Percentiles rank a stretch among this genome's conserved stretches.
Evolutionary conservation across 1,284 basidiomycete species (phyloP).

Genomic region (Apiotrichum veenhuisii): DNA sequence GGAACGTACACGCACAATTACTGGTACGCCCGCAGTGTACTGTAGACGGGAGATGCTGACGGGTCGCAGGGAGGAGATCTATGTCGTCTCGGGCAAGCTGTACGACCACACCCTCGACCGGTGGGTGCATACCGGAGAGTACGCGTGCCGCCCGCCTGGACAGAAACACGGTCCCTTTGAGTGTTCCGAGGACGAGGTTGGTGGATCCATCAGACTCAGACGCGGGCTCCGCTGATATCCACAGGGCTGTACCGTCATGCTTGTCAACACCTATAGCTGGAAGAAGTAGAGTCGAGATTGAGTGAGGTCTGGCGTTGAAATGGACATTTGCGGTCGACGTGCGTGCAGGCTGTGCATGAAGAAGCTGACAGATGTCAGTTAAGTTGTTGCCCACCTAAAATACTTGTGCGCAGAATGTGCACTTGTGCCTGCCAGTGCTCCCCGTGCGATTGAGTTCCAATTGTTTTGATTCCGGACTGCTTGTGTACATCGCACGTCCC

Average conservation of each 20-base stretch:
- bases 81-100: slow-evolving; percentile 32
- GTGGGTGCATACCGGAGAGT: slow-evolving; percentile 18
- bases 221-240: neutral
- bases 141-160: slow-evolving; percentile 19
- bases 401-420: too few species aligned
- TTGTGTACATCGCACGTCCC: too few species aligned
- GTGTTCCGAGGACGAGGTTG: slow-evolving; percentile 2
- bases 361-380: too few species aligned
- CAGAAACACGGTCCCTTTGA: slow-evolving; percentile 21
- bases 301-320: too few species aligned
- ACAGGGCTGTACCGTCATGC: neutral
- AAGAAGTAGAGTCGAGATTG: too few species aligned
- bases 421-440: too few species aligned
- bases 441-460: too few species aligned
- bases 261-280: neutral
- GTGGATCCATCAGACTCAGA: neutral
- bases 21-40: neutral
- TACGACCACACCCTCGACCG: slow-evolving; percentile 57
- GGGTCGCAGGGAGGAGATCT: slow-evolving; percentile 15
- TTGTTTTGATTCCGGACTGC: too few species aligned
- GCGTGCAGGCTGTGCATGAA: too few species aligned
- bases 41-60: neutral
- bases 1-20: slow-evolving; percentile 3
- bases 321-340: too few species aligned
- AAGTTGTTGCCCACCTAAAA: too few species aligned